These are phyloP conservation scores for Scutellaria minor DNA, from an alignment of 257 asterid species.

Conservation along the genomic window DNA sequence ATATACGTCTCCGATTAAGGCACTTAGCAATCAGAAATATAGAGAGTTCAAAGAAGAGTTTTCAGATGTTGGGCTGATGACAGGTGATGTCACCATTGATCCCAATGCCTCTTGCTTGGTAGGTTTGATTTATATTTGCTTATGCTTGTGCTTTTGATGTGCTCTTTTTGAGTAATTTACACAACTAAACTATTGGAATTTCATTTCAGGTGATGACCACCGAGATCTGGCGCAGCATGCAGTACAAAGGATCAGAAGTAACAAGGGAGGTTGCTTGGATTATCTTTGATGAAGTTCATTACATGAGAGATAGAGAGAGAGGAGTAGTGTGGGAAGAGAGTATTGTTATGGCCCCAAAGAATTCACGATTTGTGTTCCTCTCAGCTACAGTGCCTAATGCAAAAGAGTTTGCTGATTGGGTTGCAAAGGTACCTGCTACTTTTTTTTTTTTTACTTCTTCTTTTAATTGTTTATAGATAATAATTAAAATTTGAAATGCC, in stretches of 20 bases:
- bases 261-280: slow-evolving; percentile 96
- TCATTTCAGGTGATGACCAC: slow-evolving; percentile 93
- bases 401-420: slow-evolving; percentile 98
- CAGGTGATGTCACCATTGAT: slow-evolving; percentile 97
- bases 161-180: slow-evolving; percentile 2
- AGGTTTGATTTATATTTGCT: slow-evolving; percentile 42
- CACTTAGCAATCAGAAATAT: slow-evolving; percentile 94
- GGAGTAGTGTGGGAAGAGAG: slow-evolving; percentile 99
- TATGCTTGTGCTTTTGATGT: slow-evolving; percentile 11
- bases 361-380: slow-evolving; percentile 85
- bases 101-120: slow-evolving; percentile 99
- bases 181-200: slow-evolving; percentile 29
- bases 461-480: neutral
- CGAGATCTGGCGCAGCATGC: slow-evolving; percentile 99
- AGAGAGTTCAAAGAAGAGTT: slow-evolving; percentile 98
- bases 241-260: slow-evolving; percentile 94
- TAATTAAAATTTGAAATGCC: slow-evolving; percentile 19
- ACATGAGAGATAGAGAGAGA: slow-evolving; percentile 97
- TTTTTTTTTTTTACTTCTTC: neutral
- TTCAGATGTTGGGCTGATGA: slow-evolving; percentile 98
- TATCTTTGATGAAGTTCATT: slow-evolving; percentile 96
- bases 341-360: slow-evolving; percentile 93
- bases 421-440: slow-evolving; percentile 75
- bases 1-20: slow-evolving; percentile 94
- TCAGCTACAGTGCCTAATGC: slow-evolving; percentile 98